Evolutionary conservation across 352 stramenopile genomes (phyloP).

Genomic region (Phytophthora pistaciae): DNA sequence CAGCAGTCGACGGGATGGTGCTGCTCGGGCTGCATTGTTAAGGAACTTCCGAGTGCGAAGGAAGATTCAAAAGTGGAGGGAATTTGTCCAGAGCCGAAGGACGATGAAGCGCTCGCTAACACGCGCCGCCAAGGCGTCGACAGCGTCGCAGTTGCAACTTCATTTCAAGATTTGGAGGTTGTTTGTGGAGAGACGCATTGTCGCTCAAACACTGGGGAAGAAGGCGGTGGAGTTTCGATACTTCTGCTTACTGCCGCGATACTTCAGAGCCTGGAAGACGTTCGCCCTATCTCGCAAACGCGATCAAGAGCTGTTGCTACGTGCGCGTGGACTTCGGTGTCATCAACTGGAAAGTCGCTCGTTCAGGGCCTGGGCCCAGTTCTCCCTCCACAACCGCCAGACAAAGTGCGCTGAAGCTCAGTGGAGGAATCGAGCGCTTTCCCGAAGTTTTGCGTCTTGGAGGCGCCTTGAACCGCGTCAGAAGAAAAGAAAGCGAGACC

Average conservation of each 20-base stretch:
- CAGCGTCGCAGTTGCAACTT: conserved; percentile 9
- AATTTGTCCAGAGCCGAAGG: conserved; percentile 23
- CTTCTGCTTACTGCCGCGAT: conserved; percentile 42
- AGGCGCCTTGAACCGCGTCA: conserved; percentile 12
- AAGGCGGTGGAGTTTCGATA: conserved; percentile 55
- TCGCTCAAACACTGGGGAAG: conserved; percentile 32
- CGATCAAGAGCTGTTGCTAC: conserved; percentile 28
- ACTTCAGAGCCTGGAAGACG: conserved; percentile 42
- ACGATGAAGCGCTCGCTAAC: conserved; percentile 30
- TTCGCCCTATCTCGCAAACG: conserved; percentile 19
- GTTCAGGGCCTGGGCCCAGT: conserved; percentile 44
- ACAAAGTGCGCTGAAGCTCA: conserved; percentile 22
- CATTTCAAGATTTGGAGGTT: conserved; percentile 44
- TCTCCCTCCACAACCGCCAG: conserved; percentile 10
- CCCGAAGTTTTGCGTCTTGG: conserved; percentile 31
- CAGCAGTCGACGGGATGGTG: neutral
- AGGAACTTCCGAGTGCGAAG: conserved; percentile 26
- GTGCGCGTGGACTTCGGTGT: conserved; percentile 38
- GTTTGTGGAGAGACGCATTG: conserved; percentile 19
- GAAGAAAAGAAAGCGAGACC: conserved; percentile 11
- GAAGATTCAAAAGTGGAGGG: conserved; percentile 35
- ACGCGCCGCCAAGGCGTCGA: conserved; percentile 20
- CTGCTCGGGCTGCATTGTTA: conserved; percentile 4
- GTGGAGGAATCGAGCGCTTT: conserved; percentile 29
- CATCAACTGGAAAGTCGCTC: conserved; percentile 47